Evolutionary conservation across 2,329 filamentous ascomycete genomes (phyloP), one percentile per base, ranked within the genome.

Genomic region (Sporothrix variecibatus): DNA sequence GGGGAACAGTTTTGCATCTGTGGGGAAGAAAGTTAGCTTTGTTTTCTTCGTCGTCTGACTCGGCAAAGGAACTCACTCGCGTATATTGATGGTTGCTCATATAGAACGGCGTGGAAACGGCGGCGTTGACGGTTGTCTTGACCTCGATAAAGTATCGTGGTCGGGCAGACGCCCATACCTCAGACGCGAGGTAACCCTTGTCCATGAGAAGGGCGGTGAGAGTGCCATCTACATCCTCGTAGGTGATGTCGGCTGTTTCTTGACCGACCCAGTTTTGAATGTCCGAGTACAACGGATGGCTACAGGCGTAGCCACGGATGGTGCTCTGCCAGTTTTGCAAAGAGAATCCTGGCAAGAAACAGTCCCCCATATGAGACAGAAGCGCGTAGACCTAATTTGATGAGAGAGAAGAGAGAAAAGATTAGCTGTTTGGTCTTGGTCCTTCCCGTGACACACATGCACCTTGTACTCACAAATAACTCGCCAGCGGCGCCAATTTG

Each of bases 111-210:
- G 81, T 83, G 1, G 81, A 78, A 60, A 72, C 79, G 82, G 1
- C 76, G 67, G 0, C 78, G 78, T 0, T 82, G 17, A 67, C 83
- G 0, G 86, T 87, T 0, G 85, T 82, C 77, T 88, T 88, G 49
- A 88, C 86, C 73, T 88, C 87, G 2, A 88, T 83, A 28, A 82
- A 84, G 76, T 86, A 88, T 43, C 80, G 76, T 0, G 82, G 85
- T 3, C 68, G 76, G 69, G 46, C 70, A 12, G 62, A 77, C 12
- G 53, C 38, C 81, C 82, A 85, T 2, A 62, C 73, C 1, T 75
- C 74, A 1, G 74, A 70, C 7, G 76, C 74, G 0, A 84, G 77
- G 71, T 85, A 81, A 1, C 81, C 80, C n/a, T 78, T 78, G 7
- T 79, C 76, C 2, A 83, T 78, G 2, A 86, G 74, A 4, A 81